Conservation (phyloP, 2,329 filamentous ascomycete species). For the Cladosporium phlei region DNA sequence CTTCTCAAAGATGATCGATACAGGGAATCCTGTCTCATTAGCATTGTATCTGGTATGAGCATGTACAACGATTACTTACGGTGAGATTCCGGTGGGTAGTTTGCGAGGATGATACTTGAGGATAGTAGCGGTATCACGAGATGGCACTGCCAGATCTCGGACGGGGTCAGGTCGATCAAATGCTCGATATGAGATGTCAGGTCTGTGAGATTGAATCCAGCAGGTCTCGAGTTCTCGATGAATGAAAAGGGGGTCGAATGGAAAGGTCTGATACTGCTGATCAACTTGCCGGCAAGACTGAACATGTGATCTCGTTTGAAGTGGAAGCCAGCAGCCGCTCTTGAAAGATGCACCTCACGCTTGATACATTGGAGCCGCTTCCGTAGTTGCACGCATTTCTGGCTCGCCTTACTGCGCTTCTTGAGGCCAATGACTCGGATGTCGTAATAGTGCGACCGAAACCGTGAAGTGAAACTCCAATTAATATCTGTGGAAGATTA, state of each 20-base stretch:
- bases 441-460: slow-evolving; percentile 14
- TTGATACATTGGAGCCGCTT: slow-evolving; percentile 7
- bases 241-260: slow-evolving; percentile 17
- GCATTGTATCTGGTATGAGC: background rate
- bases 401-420: slow-evolving; percentile 3
- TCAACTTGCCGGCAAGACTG: slow-evolving; percentile 14
- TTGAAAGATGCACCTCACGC: slow-evolving; percentile 8
- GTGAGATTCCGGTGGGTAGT: slow-evolving; percentile 24
- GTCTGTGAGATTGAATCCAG: slow-evolving; percentile 17
- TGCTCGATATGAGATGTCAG: slow-evolving; percentile 22
- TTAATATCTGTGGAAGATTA: too few relatives aligned
- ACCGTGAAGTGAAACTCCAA: too few relatives aligned
- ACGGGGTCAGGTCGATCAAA: slow-evolving; percentile 22
- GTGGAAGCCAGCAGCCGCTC: slow-evolving; percentile 9
- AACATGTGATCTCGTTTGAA: slow-evolving; percentile 19
- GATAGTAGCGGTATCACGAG: slow-evolving; percentile 24
- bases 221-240: slow-evolving; percentile 18
- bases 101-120: slow-evolving; percentile 24
- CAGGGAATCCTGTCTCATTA: slow-evolving; percentile 10
- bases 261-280: slow-evolving; percentile 15
- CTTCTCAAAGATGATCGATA: slow-evolving; percentile 12
- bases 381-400: slow-evolving; percentile 7
- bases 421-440: slow-evolving; percentile 18
- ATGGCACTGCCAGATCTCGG: slow-evolving; percentile 23
- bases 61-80: slow-evolving; percentile 18